Base-by-base conservation (phyloP, 768 basidiomycete species). In the Boletus tylopilopsis region DNA sequence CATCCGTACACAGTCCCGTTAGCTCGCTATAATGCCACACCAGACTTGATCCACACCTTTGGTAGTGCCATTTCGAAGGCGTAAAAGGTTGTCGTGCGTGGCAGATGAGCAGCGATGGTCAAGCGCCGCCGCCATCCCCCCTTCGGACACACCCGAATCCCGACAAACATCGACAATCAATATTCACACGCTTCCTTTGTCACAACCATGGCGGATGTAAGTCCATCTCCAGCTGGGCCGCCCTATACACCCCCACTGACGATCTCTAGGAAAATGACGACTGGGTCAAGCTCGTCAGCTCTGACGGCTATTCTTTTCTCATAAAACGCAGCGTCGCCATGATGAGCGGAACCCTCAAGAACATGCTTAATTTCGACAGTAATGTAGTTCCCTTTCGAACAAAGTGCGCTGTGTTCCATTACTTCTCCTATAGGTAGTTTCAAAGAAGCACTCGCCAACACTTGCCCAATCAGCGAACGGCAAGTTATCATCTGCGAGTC, bases 231-330 rank as follows among this genome's bases (percentile, higher is more conserved):
- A 53, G 34, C 66, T 66, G 56, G 29, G 65, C 50, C 33, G n/a
- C 3, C 25, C n/a, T n/a, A n/a, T n/a, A n/a, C n/a, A n/a, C n/a
- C n/a, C n/a, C n/a, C n/a, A n/a, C n/a, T n/a, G 2, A 56, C 34
- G 15, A 18, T 34, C 3, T 30, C 15, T 49, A 67, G 53, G 55
- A 59, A 6, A 54, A 54, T 6, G 69, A 74, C 10, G 82, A 81
- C 48, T 94, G 89, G 89, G 81, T 93, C 27, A 78, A 85, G 32
- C 74, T 93, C 10, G 78, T 78, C 35, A 90, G 86, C 66, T 75
- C 73, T 2, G 92, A 95, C 56, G 90, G 90, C 0, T 91, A 83
- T 65, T 79, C 84, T 2, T 95, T 86, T 66, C 77, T 95, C 48
- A 76, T 94, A 42, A 78, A 76, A 43, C 78, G 88, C 32, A 87